phyloP scores from a whole-genome alignment of 331 rosid species.

The Phaseolus coccineus region DNA sequence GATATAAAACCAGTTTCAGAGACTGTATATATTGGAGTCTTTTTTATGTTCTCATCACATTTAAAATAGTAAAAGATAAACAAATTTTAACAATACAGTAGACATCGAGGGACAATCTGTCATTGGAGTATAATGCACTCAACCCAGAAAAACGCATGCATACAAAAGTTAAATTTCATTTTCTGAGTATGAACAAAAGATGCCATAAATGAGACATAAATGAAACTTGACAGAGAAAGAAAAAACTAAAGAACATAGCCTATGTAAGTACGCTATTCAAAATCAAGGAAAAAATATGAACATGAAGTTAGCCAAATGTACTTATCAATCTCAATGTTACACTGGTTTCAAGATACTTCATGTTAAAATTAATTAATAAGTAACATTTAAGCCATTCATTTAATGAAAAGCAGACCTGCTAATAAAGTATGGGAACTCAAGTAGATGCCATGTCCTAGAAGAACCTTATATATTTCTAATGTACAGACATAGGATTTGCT shows the following conservation, averaged over 20 bases:
- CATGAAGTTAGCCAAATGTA: neutral
- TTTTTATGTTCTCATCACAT: conserved; percentile 1
- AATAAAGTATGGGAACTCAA: conserved; percentile 2
- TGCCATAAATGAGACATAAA: neutral
- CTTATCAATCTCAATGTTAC: conserved; percentile 18
- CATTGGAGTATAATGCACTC: neutral
- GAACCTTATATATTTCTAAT: neutral
- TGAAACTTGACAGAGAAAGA: conserved; percentile 11
- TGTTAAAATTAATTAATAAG: neutral
- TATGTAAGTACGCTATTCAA: neutral
- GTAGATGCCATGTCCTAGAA: neutral
- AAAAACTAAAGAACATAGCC: neutral
- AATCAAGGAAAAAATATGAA: neutral
- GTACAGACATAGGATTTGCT: neutral
- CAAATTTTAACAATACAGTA: neutral
- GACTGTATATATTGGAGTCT: neutral
- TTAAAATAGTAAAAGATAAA: neutral
- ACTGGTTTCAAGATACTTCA: neutral
- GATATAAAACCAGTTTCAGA: neutral
- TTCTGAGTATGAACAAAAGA: conserved; percentile 7
- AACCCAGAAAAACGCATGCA: conserved; percentile 11
- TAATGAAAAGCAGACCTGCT: neutral
- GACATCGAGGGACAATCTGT: neutral
- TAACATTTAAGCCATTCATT: neutral
- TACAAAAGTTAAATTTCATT: neutral